These are phyloP conservation scores for Friedmanniomyces simplex DNA, from an alignment of 495 filamentous ascomycete species.

Conservation along the genomic window DNA sequence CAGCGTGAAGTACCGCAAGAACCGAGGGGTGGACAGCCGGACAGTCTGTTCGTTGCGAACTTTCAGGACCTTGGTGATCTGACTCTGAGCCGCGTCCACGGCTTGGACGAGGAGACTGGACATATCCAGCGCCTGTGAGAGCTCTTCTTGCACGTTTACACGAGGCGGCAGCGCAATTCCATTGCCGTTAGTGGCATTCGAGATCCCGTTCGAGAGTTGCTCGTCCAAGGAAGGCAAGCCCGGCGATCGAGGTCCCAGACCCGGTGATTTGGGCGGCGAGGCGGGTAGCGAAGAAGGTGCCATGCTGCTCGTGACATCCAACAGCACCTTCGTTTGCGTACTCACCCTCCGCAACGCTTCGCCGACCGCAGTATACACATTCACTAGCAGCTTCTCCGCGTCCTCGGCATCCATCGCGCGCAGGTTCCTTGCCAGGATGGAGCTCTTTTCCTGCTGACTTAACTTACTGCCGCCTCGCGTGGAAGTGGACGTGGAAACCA, in stretches of 20 bases:
- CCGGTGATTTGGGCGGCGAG: conserved; percentile 18
- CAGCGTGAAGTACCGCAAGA: conserved; percentile 84
- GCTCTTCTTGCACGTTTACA: conserved; percentile 55
- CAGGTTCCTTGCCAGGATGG: conserved; percentile 81
- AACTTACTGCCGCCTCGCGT: conserved; percentile 62
- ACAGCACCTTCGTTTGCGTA: conserved; percentile 86
- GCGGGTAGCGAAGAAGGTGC: conserved; percentile 27
- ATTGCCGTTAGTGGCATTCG: neutral
- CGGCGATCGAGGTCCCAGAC: conserved; percentile 18
- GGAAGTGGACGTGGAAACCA: conserved; percentile 60
- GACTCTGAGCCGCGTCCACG: conserved; percentile 84
- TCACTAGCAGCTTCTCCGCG: conserved; percentile 74
- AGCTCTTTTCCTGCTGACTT: conserved; percentile 79
- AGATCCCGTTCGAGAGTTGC: conserved; percentile 1
- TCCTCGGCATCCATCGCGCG: conserved; percentile 72
- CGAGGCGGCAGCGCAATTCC: neutral
- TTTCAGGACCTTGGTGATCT: conserved; percentile 82
- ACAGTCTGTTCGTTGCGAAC: conserved; percentile 80
- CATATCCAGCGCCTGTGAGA: conserved; percentile 77
- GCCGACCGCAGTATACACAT: conserved; percentile 75
- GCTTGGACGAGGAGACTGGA: conserved; percentile 88
- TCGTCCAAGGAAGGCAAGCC: conserved; percentile 9
- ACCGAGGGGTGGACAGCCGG: conserved; percentile 60
- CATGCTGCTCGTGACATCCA: conserved; percentile 83
- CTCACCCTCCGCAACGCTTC: conserved; percentile 76